phyloP scores from a whole-genome alignment of 345 rosid genomes.

The Eucalyptus fibrosa region DNA sequence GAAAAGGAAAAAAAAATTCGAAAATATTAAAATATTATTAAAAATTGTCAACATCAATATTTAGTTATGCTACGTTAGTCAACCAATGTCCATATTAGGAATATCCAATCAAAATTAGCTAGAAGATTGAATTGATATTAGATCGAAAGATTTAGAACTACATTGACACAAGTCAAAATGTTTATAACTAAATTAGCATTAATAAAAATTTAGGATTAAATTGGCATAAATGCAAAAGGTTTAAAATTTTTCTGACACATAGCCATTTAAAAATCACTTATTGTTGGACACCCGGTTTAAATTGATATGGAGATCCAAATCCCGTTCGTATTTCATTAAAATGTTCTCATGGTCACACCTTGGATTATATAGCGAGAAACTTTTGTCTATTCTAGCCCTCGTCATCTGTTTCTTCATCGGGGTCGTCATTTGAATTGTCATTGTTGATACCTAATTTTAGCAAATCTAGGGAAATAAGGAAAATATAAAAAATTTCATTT shows the following conservation, averaged over 20 bases:
- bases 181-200: no score
- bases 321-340: not conserved
- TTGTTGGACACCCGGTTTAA: not conserved
- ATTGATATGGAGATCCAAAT: not conserved
- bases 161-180: no score
- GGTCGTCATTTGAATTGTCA: not conserved
- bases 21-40: no score
- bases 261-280: not conserved
- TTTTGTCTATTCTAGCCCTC: not conserved
- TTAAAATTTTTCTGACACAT: not conserved
- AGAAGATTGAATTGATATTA: not conserved
- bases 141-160: no score
- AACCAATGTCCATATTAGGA: fast-evolving
- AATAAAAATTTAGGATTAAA: no score
- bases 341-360: not conserved
- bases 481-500: no score
- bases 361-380: not conserved
- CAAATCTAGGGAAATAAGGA: no score
- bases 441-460: no score
- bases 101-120: not conserved
- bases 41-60: fast-evolving
- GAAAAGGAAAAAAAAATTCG: fast-evolving
- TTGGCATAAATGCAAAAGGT: fast-evolving
- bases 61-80: fast-evolving
- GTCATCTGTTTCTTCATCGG: not conserved